Evolutionary conservation across 306 rosid species (phyloP).

Genomic region (Corylus avellana): DNA sequence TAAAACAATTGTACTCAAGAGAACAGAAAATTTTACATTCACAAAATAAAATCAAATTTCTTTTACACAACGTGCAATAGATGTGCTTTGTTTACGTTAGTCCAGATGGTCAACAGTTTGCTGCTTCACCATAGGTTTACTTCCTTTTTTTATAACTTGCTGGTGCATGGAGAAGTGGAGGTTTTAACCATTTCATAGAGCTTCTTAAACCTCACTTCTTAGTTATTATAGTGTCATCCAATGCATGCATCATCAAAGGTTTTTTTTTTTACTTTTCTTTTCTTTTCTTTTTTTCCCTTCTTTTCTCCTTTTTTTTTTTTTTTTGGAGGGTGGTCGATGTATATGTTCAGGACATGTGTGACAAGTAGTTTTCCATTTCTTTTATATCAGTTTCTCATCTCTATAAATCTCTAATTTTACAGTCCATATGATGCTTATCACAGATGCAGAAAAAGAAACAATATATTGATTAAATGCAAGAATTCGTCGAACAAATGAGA

Average conservation of each 20-base stretch:
- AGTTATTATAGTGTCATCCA: too few relatives aligned
- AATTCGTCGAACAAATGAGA: constrained; percentile 12
- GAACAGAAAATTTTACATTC: neutral
- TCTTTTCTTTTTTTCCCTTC: too few relatives aligned
- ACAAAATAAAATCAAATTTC: neutral
- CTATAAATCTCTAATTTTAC: neutral
- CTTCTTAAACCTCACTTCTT: too few relatives aligned
- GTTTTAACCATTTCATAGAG: too few relatives aligned
- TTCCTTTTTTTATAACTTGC: neutral
- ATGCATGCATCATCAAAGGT: too few relatives aligned
- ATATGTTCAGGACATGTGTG: neutral
- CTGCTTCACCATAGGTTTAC: neutral
- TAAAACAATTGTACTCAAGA: neutral
- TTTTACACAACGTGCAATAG: neutral
- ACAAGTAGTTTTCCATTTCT: neutral
- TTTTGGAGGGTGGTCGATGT: too few relatives aligned
- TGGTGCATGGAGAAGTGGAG: too few relatives aligned
- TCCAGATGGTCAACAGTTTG: neutral
- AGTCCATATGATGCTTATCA: neutral
- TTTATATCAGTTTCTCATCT: neutral
- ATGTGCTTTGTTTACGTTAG: neutral
- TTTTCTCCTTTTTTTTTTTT: too few relatives aligned
- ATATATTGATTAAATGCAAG: neutral
- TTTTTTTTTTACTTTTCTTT: too few relatives aligned
- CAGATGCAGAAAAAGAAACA: neutral